These are phyloP conservation scores for Exophiala spinifera DNA, from an alignment of 2,329 filamentous ascomycete species.

Conservation along the genomic window DNA sequence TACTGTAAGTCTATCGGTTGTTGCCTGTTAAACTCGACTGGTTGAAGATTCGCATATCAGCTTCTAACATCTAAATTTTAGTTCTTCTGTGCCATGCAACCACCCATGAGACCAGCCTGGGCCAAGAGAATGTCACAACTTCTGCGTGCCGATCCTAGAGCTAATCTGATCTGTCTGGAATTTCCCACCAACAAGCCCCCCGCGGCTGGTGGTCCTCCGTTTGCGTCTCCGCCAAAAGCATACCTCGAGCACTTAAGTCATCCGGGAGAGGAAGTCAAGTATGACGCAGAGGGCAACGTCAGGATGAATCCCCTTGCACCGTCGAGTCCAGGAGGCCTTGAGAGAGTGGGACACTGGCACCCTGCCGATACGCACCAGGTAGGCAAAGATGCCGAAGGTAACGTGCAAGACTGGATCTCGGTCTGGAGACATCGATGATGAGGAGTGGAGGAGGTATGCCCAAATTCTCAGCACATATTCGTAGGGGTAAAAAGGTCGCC, in stretches of 20 bases:
- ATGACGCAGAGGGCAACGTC: conserved; percentile 55
- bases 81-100: conserved; percentile 62
- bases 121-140: conserved; percentile 54
- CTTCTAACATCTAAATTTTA: conserved; percentile 30
- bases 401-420: conserved; percentile 42
- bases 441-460: neutral
- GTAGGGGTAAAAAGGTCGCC: neutral
- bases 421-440: conserved; percentile 41
- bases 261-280: conserved; percentile 66
- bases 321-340: conserved; percentile 39
- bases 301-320: conserved; percentile 47
- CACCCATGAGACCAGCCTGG: conserved; percentile 56
- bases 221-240: conserved; percentile 63
- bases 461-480: too few species aligned
- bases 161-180: conserved; percentile 65
- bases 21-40: too few species aligned
- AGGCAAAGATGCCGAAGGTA: conserved; percentile 46
- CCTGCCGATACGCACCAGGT: conserved; percentile 56
- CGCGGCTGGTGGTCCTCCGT: conserved; percentile 67
- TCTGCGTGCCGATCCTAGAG: conserved; percentile 46
- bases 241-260: conserved; percentile 69
- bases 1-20: conserved; percentile 45
- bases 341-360: conserved; percentile 53
- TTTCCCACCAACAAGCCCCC: conserved; percentile 72
- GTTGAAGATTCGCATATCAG: neutral